Percentiles rank a stretch among this genome's conserved stretches.
These are phyloP conservation scores for Xylariaceae sp. DNA, from an alignment of 2,329 filamentous ascomycete species.

Conservation along the genomic window DNA sequence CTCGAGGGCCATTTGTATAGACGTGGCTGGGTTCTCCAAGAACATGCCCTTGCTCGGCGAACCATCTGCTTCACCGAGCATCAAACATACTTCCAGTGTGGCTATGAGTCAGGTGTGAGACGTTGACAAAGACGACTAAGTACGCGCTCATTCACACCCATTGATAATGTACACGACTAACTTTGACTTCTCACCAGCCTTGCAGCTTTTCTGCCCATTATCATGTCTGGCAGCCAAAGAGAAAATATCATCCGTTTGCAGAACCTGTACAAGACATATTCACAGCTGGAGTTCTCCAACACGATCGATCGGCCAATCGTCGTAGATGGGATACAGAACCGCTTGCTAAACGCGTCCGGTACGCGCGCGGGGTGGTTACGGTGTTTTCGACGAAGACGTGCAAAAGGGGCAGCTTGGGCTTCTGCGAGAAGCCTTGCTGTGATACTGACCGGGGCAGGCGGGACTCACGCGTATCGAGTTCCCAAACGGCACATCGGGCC, in stretches of 20 bases:
- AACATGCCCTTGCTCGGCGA: conserved; percentile 33
- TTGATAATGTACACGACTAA: no score
- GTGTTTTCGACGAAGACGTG: background rate
- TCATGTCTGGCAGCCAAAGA: conserved; percentile 1
- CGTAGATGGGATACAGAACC: background rate
- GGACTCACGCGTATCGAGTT: background rate
- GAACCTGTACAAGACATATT: conserved; percentile 4
- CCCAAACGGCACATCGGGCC: background rate
- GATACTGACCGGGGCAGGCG: background rate
- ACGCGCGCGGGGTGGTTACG: conserved; percentile 1
- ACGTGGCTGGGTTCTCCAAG: conserved; percentile 40
- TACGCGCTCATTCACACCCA: conserved; percentile 15
- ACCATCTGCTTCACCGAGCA: conserved; percentile 35
- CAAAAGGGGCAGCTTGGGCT: background rate
- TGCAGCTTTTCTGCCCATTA: background rate
- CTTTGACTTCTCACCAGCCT: background rate
- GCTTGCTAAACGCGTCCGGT: background rate
- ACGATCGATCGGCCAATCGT: background rate
- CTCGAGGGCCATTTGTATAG: conserved; percentile 27
- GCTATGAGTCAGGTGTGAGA: conserved; percentile 33
- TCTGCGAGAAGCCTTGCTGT: background rate
- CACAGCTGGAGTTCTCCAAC: background rate
- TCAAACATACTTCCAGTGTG: conserved; percentile 39
- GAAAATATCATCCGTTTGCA: conserved; percentile 2
- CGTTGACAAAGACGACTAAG: conserved; percentile 31